Evolutionary conservation across 1,284 basidiomycete genomes (phyloP).

Genomic region (Fistulinella cinereoalba): DNA sequence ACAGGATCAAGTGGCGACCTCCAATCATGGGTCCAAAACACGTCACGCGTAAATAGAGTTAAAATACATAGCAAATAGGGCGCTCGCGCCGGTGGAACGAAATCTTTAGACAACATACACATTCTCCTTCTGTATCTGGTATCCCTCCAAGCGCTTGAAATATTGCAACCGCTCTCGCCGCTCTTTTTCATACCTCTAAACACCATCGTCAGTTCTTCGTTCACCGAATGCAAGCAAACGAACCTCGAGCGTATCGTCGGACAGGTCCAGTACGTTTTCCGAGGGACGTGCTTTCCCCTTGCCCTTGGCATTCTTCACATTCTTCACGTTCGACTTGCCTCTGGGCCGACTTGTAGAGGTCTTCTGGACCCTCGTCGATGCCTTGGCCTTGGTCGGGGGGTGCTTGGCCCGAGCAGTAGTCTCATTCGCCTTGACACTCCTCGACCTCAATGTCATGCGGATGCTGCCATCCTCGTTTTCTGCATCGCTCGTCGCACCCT

Average conservation of each 20-base stretch:
- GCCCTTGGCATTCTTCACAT: constrained; percentile 18
- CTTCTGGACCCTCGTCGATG: constrained; percentile 8
- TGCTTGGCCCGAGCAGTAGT: constrained; percentile 3
- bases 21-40: too few relatives aligned
- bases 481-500: constrained; percentile 1
- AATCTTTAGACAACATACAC: constrained; percentile 53
- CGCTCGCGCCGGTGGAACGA: not conserved
- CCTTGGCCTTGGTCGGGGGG: constrained; percentile 8
- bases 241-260: constrained; percentile 33
- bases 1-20: too few relatives aligned
- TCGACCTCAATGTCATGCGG: constrained; percentile 22
- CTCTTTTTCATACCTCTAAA: constrained; percentile 43
- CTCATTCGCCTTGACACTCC: constrained; percentile 10
- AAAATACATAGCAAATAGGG: constrained; percentile 3
- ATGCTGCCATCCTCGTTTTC: constrained; percentile 3
- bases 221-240: not conserved
- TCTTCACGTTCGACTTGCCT: constrained; percentile 8
- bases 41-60: constrained; percentile 11
- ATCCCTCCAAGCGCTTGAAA: constrained; percentile 52
- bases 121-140: constrained; percentile 54
- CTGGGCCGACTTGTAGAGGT: constrained; percentile 15
- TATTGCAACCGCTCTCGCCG: constrained; percentile 55
- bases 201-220: constrained; percentile 1
- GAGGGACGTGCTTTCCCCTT: constrained; percentile 28
- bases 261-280: constrained; percentile 28